These are phyloP conservation scores for Tarenaya hassleriana DNA, from an alignment of 345 rosid species.

Conservation along the genomic window DNA sequence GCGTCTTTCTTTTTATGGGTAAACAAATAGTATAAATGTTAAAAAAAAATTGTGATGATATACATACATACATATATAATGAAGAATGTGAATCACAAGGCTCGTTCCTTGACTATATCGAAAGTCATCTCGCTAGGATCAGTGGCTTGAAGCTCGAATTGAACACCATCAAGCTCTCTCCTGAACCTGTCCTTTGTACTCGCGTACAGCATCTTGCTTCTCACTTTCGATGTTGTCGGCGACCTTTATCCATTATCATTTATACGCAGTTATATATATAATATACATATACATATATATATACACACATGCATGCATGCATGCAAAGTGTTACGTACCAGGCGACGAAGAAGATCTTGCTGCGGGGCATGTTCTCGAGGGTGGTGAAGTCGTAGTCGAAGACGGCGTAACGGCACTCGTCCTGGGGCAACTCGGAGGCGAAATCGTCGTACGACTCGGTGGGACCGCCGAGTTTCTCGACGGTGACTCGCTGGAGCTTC, in stretches of 20 bases:
- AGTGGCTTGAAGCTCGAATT: slow-evolving; percentile 52
- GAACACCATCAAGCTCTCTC: slow-evolving; percentile 52
- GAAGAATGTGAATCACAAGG: neutral
- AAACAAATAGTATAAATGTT: no score
- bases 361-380: slow-evolving; percentile 44
- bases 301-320: no score
- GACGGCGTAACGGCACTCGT: slow-evolving; percentile 64
- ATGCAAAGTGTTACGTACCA: no score
- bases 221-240: slow-evolving; percentile 43
- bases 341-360: slow-evolving; percentile 55
- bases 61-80: no score
- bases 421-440: slow-evolving; percentile 31
- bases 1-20: no score
- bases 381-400: slow-evolving; percentile 51
- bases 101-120: slow-evolving; percentile 45
- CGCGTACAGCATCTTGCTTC: slow-evolving; percentile 59
- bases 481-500: slow-evolving; percentile 34
- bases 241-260: slow-evolving; percentile 25
- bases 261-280: no score
- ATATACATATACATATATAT: no score
- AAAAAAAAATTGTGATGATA: no score
- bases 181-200: slow-evolving; percentile 57
- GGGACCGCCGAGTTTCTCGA: slow-evolving; percentile 42
- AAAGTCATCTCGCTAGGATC: slow-evolving; percentile 56
- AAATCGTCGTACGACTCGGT: slow-evolving; percentile 37